These are phyloP conservation scores for Erythrophleum ivorense DNA, from an alignment of 331 rosid genomes.

Conservation along the genomic window DNA sequence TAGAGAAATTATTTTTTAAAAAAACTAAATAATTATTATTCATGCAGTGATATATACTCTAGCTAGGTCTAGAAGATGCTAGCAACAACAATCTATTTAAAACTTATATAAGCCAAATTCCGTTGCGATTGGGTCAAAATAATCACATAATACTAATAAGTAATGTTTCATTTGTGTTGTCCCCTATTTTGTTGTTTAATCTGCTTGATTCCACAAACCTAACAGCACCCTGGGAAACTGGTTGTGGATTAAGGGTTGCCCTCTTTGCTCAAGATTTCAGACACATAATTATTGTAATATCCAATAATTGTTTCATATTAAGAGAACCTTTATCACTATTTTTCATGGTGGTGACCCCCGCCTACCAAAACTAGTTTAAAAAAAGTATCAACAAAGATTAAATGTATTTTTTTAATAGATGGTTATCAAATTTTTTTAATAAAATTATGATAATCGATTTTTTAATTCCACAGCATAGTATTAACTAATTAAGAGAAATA, in stretches of 20 bases:
- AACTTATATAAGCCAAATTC: not conserved
- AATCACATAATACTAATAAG: slow-evolving; percentile 31
- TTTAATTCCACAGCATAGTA: no score
- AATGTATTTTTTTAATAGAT: not conserved
- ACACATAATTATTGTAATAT: slow-evolving; percentile 2
- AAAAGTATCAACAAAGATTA: not conserved
- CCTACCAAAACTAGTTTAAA: not conserved
- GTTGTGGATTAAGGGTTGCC: slow-evolving; percentile 27
- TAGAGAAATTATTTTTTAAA: not conserved
- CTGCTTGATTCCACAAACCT: slow-evolving; percentile 17
- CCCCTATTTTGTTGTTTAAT: slow-evolving; percentile 30
- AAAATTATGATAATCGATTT: no score
- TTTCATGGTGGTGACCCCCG: not conserved
- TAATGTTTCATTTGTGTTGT: slow-evolving; percentile 31
- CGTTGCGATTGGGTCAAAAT: slow-evolving; percentile 38
- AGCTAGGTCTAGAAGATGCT: slow-evolving; percentile 3
- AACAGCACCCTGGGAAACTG: not conserved
- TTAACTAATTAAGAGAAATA: no score
- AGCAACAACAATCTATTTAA: not conserved
- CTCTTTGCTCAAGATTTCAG: not conserved
- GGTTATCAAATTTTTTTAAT: no score
- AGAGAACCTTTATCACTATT: not conserved
- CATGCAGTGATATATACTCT: no score
- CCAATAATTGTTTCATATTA: slow-evolving; percentile 34
- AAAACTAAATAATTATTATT: not conserved